Base-by-base conservation (phyloP, 108 stramenopile genomes). In the Cyclotella cryptica region DNA sequence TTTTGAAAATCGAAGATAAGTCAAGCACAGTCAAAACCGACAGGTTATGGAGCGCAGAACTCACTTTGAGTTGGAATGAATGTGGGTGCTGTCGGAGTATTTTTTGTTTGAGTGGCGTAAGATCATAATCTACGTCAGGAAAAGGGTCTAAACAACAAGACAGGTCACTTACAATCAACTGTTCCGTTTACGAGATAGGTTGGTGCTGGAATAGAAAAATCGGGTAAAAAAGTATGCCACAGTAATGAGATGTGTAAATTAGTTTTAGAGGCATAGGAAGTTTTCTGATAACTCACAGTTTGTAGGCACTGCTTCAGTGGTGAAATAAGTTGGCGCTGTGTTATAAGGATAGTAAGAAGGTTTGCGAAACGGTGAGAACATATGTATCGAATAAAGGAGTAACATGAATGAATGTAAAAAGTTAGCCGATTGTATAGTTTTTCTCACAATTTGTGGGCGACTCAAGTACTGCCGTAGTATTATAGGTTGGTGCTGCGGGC, bases 21-120 rank as follows among this genome's bases (percentile, higher is more conserved):
- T 24, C 22, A 12, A 35, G 13, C 17, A 46, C 0, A 27, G 28
- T 12, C 44, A 39, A 30, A 52, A 68, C 35, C 6, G 19, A 44
- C 14, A 18, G 14, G 15, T 12, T 21, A 57, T 24, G 24, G 24
- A 26, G 1, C 12, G 5, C 22, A 12, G 12, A 26, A 57, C 55
- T 57, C 24, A 57, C 55, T 57, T 26, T n/a, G 12, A 24, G 55
- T 57, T 57, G 55, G 55, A 57, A 55, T 22, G 22, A 55, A 55
- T 24, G 55, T 55, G 1, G 55, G 55, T 22, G n/a, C 55, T 12
- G 21, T 30, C 2, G 1, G 1, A 10, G 29, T 61, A 29, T 10
- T 1, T 15, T 35, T 39, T 39, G 60, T 61, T 13, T 29, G 30
- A 0, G 60, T 6, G 14, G 60, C 8, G 11, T 12, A 35, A 0